Percentiles rank a stretch among this genome's conserved stretches.
Evolutionary conservation across 73 alveolate species (phyloP).

Genomic region (Tetrahymena borealis): DNA sequence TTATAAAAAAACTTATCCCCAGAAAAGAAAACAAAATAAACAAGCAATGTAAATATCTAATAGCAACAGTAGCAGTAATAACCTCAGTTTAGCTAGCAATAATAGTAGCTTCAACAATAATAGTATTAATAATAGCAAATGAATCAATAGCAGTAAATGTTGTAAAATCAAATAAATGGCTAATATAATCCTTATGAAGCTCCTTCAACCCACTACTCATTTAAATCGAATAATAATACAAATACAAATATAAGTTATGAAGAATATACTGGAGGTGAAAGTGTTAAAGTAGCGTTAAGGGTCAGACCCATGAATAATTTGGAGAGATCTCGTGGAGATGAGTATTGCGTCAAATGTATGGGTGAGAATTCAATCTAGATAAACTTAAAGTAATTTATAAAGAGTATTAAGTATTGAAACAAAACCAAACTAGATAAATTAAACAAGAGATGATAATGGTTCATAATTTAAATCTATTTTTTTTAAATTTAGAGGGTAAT

Average conservation of each 20-base stretch:
- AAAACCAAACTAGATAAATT: no score
- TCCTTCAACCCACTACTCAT: neutral
- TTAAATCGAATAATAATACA: neutral
- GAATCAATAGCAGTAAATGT: neutral
- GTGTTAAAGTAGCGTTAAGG: slow-evolving; percentile 93
- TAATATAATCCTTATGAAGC: neutral
- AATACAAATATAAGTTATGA: slow-evolving; percentile 4
- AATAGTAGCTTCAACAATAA: neutral
- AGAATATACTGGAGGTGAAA: slow-evolving; percentile 74
- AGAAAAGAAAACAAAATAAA: neutral
- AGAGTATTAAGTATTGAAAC: no score
- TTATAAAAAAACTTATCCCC: neutral
- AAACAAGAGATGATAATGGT: no score
- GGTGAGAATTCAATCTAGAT: slow-evolving; percentile 28
- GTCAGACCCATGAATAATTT: slow-evolving; percentile 88
- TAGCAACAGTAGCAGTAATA: neutral
- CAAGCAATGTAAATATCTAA: neutral
- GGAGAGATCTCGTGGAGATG: slow-evolving; percentile 86
- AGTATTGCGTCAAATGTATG: slow-evolving; percentile 65
- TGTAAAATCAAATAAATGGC: neutral
- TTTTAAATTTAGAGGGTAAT: slow-evolving; percentile 59
- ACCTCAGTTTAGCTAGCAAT: neutral
- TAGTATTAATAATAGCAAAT: neutral
- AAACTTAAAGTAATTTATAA: slow-evolving; percentile 12
- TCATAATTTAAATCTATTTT: slow-evolving; percentile 52